phyloP scores from a whole-genome alignment of 495 filamentous ascomycete species.

The Neurospora sp. region DNA sequence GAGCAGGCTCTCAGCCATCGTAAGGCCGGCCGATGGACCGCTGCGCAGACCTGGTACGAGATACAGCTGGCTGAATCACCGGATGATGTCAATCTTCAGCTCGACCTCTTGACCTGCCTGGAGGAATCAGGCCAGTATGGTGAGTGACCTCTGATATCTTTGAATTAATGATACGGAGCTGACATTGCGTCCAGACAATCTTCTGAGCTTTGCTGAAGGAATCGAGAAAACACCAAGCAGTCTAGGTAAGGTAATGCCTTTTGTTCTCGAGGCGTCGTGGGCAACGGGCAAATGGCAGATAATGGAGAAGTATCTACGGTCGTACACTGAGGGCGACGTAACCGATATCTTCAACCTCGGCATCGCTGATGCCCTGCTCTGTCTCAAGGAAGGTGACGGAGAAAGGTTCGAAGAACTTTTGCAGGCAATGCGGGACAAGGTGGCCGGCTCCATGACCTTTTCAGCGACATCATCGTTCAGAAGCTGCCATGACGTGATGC shows the following conservation, averaged over 20 bases:
- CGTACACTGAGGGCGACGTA: conserved; percentile 37
- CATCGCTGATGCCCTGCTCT: conserved; percentile 62
- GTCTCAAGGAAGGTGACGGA: conserved; percentile 45
- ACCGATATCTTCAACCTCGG: conserved; percentile 73
- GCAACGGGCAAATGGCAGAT: conserved; percentile 72
- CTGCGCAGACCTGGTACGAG: conserved; percentile 97
- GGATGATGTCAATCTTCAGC: conserved; percentile 63
- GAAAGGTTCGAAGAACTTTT: conserved; percentile 50
- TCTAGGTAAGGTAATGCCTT: conserved; percentile 55
- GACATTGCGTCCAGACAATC: conserved; percentile 48
- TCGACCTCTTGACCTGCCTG: conserved; percentile 77
- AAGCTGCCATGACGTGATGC: conserved; percentile 68
- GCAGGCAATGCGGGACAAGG: conserved; percentile 53
- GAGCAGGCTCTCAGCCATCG: conserved; percentile 87
- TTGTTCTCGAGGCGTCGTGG: conserved; percentile 86
- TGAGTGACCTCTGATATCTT: conserved; percentile 23
- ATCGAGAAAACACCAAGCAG: conserved; percentile 48
- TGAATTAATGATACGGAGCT: conserved; percentile 8
- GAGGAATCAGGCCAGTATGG: conserved; percentile 89
- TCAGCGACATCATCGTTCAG: conserved; percentile 69
- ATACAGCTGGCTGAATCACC: conserved; percentile 71
- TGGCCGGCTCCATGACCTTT: conserved; percentile 61
- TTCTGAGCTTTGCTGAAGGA: conserved; percentile 74
- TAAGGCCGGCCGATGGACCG: conserved; percentile 94
- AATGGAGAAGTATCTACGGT: conserved; percentile 55